These are phyloP conservation scores for Escovopsis sp. DNA, from an alignment of 2,329 filamentous ascomycete species.

Conservation along the genomic window DNA sequence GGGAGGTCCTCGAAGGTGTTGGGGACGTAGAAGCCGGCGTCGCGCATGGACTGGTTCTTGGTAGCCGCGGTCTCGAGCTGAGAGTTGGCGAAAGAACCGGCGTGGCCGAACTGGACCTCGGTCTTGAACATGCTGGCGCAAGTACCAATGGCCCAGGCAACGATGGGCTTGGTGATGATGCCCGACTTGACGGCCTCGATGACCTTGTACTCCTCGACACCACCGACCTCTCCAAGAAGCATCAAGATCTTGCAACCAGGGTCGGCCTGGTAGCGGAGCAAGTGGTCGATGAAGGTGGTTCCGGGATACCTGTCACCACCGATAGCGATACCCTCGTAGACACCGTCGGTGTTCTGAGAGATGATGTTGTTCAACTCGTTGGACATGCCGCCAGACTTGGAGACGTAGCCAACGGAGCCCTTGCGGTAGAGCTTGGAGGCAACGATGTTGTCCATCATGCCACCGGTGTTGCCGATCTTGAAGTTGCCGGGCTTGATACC, in stretches of 20 bases:
- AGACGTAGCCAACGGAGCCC: conserved; percentile 97
- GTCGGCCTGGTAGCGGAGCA: conserved; percentile 91
- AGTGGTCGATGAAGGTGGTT: conserved; percentile 98
- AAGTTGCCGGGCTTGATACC: conserved; percentile 98
- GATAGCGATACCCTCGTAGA: conserved; percentile 98
- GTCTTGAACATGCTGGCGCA: conserved; percentile 99
- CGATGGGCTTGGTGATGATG: conserved; percentile 92
- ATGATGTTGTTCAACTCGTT: conserved; percentile 99
- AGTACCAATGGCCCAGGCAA: conserved; percentile 98
- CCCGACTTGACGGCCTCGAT: conserved; percentile 95
- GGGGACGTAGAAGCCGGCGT: conserved; percentile 87
- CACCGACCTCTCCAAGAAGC: conserved; percentile 93
- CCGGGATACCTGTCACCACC: conserved; percentile 98
- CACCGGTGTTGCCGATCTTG: conserved; percentile 99
- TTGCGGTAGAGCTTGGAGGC: conserved; percentile 99
- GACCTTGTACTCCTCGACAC: conserved; percentile 98
- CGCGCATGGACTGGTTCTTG: conserved; percentile 96
- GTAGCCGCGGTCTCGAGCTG: conserved; percentile 90
- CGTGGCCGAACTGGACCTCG: conserved; percentile 98
- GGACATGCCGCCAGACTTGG: conserved; percentile 99
- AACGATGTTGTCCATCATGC: conserved; percentile 99
- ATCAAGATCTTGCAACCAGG: conserved; percentile 96
- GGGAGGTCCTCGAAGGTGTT: conserved; percentile 96
- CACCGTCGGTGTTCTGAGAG: conserved; percentile 88
- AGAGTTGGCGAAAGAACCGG: conserved; percentile 97